Evolutionary conservation across 139 green algal genomes (phyloP), one percentile per base, ranked within the genome.

Genomic region (Chlamydomonas asymmetrica): DNA sequence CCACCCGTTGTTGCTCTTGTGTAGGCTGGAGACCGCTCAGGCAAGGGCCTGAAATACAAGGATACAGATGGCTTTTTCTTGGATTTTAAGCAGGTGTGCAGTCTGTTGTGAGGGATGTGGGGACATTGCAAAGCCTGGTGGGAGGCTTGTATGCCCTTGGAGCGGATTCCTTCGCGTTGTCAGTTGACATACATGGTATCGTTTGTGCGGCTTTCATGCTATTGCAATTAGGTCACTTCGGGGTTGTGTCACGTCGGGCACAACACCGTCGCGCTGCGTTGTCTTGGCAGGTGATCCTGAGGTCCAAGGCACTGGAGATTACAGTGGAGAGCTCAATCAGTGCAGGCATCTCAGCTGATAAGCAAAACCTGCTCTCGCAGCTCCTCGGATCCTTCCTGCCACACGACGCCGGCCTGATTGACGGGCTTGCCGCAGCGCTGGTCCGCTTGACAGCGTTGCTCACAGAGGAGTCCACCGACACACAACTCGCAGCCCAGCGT

Each of bases 241-340:
- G n/a, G n/a, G n/a, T n/a, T n/a, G n/a, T n/a, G n/a, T n/a, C n/a
- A n/a, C n/a, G n/a, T n/a, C n/a, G n/a, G n/a, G n/a, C n/a, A n/a
- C n/a, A n/a, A n/a, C n/a, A n/a, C n/a, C n/a, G n/a, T n/a, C n/a
- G n/a, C n/a, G n/a, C n/a, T n/a, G n/a, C n/a, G n/a, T n/a, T n/a
- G n/a, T n/a, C n/a, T n/a, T n/a, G n/a, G 41, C 76, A 88, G 83
- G 68, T 88, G 1, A 38, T 88, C 63, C 63, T 86, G 57, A 76
- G 80, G 52, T 79, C 68, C 63, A 72, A 75, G 23, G 83, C 83
- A 1, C 59, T 89, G 74, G 84, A 89, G 84, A 83, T 85, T 32
- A 78, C 54, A 25, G 66, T 80, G 4, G 80, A 86, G 74, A 66
- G 48, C 74, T 84, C 63, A 43, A 34, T 86, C 8, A 41, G 63